These are phyloP conservation scores for Phytophthora quininea DNA, from an alignment of 352 stramenopile genomes.

Conservation along the genomic window DNA sequence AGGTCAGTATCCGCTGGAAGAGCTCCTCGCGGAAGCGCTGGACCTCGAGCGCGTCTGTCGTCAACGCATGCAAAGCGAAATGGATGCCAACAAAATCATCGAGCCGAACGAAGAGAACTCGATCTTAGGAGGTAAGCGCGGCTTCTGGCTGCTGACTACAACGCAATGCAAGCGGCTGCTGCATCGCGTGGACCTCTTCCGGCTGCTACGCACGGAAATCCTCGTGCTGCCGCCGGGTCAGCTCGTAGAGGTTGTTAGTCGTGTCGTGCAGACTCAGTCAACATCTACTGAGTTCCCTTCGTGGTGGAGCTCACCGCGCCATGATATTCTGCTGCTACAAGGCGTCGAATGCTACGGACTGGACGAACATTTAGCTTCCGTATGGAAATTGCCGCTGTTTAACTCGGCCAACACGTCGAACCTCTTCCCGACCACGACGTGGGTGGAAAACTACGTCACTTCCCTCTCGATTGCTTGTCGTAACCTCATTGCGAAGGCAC, in stretches of 20 bases:
- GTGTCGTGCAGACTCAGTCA: slow-evolving; percentile 46
- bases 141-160: slow-evolving; percentile 61
- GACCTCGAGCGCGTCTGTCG: slow-evolving; percentile 72
- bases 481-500: slow-evolving; percentile 38
- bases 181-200: slow-evolving; percentile 85
- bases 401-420: slow-evolving; percentile 39
- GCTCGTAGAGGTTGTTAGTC: slow-evolving; percentile 61
- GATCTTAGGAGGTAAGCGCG: slow-evolving; percentile 67
- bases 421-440: slow-evolving; percentile 62
- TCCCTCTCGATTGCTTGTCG: slow-evolving; percentile 44
- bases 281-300: slow-evolving; percentile 48
- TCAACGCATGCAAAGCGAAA: slow-evolving; percentile 28
- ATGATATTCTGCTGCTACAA: slow-evolving; percentile 84
- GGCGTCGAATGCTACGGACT: slow-evolving; percentile 85
- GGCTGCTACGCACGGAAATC: slow-evolving; percentile 70
- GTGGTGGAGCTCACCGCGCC: slow-evolving; percentile 80
- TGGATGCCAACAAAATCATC: slow-evolving; percentile 1
- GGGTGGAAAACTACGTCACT: slow-evolving; percentile 82
- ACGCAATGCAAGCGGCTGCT: slow-evolving; percentile 68
- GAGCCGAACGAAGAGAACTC: slow-evolving; percentile 43
- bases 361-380: slow-evolving; percentile 64
- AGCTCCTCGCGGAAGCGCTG: slow-evolving; percentile 58
- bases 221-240: slow-evolving; percentile 65
- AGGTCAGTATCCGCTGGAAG: slow-evolving; percentile 39
- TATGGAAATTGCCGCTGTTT: slow-evolving; percentile 79